Conservation (phyloP, 2,329 filamentous ascomycete species). For the Talaromyces piceae region DNA sequence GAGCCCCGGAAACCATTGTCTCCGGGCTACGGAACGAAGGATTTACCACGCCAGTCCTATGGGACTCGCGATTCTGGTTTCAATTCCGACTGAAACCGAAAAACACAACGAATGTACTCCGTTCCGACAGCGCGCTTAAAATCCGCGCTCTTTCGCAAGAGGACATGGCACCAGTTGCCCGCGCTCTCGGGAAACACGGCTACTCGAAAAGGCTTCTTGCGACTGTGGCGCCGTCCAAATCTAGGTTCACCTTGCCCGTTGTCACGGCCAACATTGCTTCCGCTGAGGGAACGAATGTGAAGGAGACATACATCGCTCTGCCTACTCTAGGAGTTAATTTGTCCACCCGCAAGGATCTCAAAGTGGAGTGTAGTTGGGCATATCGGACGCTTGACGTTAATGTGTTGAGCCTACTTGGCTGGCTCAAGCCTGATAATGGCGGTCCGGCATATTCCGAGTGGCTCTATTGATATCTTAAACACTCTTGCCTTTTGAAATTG, state of each 20-base stretch:
- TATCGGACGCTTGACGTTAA: constrained; percentile 34
- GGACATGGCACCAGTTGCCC: constrained; percentile 1
- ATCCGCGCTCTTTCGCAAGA: no score
- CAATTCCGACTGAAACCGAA: constrained; percentile 30
- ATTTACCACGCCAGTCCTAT: constrained; percentile 34
- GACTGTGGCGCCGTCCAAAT: constrained; percentile 6
- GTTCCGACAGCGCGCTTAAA: no score
- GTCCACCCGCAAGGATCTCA: not conserved
- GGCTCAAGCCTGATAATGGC: constrained; percentile 13
- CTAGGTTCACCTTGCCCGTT: constrained; percentile 35
- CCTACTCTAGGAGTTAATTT: constrained; percentile 20
- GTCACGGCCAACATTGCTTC: not conserved
- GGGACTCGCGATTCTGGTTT: constrained; percentile 53
- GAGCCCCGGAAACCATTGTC: constrained; percentile 17
- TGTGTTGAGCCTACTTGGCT: constrained; percentile 25
- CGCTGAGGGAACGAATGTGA: not conserved
- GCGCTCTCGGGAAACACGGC: not conserved
- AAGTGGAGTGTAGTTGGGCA: constrained; percentile 31
- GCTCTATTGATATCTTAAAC: not conserved
- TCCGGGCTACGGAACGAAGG: constrained; percentile 12
- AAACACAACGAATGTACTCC: not conserved
- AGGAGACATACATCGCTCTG: constrained; percentile 17
- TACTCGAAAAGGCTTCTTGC: not conserved
- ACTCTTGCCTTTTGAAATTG: no score
- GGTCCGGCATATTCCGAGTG: no score